These are phyloP conservation scores for Paraphoma sp. DNA, from an alignment of 2,329 filamentous ascomycete species.

Conservation along the genomic window DNA sequence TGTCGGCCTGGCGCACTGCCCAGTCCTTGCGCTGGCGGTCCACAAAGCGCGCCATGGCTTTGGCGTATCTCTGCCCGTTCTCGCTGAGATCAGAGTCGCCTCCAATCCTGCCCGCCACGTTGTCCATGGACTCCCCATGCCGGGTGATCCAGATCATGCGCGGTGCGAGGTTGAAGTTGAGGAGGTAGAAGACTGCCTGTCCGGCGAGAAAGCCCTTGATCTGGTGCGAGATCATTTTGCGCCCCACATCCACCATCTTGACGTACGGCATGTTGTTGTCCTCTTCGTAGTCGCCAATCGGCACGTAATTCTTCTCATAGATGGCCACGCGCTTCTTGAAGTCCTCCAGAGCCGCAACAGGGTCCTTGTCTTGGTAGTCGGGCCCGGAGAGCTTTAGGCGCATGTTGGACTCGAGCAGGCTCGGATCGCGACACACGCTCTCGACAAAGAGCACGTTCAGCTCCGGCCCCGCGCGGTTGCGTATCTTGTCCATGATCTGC, in stretches of 20 bases:
- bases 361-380: conserved; percentile 95
- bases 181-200: conserved; percentile 91
- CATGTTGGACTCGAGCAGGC: conserved; percentile 93
- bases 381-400: conserved; percentile 93
- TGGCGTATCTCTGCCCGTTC: conserved; percentile 79
- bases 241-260: conserved; percentile 95
- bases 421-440: conserved; percentile 86
- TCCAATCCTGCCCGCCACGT: conserved; percentile 85
- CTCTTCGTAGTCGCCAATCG: conserved; percentile 90
- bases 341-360: conserved; percentile 80
- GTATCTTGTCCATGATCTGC: conserved; percentile 82
- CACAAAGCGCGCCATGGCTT: conserved; percentile 82
- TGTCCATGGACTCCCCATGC: conserved; percentile 90
- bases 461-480: conserved; percentile 78
- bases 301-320: conserved; percentile 93
- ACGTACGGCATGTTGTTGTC: conserved; percentile 91
- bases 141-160: conserved; percentile 98
- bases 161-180: conserved; percentile 95
- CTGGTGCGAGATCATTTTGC: conserved; percentile 90
- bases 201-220: conserved; percentile 90
- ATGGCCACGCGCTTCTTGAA: conserved; percentile 92
- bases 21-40: conserved; percentile 80
- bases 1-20: conserved; percentile 82
- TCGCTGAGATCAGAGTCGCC: conserved; percentile 86
- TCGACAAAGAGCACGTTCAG: conserved; percentile 95